These are phyloP conservation scores for Prunus mume DNA, from an alignment of 306 rosid species.

Conservation along the genomic window DNA sequence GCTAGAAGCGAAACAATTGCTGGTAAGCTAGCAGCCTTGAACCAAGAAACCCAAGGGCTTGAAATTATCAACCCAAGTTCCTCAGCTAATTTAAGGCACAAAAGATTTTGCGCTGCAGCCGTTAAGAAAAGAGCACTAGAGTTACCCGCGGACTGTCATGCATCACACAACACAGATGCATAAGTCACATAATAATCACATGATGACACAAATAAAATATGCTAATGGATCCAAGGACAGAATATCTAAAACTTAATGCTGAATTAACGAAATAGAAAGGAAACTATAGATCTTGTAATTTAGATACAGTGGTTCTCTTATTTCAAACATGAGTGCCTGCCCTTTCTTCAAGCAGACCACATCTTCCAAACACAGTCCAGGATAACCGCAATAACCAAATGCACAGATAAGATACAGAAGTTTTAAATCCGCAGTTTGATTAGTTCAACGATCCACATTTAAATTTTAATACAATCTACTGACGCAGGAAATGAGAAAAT, in stretches of 20 bases:
- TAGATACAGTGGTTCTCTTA: neutral
- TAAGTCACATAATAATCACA: constrained; percentile 31
- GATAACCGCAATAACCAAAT: neutral
- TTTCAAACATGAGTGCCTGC: neutral
- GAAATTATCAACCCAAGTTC: constrained; percentile 75
- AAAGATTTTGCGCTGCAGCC: constrained; percentile 97
- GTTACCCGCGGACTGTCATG: constrained; percentile 80
- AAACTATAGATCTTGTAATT: neutral
- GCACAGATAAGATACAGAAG: neutral
- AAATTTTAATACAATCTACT: neutral
- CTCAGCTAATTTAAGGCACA: constrained; percentile 82
- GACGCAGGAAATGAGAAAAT: neutral
- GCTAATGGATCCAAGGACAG: constrained; percentile 1
- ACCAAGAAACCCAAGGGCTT: constrained; percentile 90
- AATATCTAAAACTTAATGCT: neutral
- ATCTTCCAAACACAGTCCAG: neutral
- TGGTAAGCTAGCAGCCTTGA: constrained; percentile 86
- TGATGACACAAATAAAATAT: constrained; percentile 16
- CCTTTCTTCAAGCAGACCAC: neutral
- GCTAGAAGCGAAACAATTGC: constrained; percentile 65
- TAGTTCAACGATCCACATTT: neutral
- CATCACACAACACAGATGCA: constrained; percentile 40
- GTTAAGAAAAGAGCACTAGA: constrained; percentile 99
- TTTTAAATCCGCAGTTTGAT: neutral
- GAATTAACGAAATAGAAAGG: neutral